phyloP scores from a whole-genome alignment of 805 yeast genomes.

The Ogataea haglerorum region DNA sequence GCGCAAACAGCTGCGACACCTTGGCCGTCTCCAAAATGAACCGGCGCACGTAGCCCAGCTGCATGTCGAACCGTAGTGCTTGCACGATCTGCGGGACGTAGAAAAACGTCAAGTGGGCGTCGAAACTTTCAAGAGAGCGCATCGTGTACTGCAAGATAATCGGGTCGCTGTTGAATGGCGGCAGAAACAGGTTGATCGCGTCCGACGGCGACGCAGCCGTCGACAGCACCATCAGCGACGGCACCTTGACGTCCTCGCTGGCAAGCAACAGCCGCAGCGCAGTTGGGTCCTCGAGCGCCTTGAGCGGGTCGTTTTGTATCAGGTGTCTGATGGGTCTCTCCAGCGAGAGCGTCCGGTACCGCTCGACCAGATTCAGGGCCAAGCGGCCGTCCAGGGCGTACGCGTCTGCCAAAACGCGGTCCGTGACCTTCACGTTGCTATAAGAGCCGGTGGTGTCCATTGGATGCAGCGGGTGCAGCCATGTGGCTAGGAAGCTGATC shows the following conservation, averaged over 20 bases:
- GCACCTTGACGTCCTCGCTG: conserved; percentile 15
- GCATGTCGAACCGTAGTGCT: conserved; percentile 70
- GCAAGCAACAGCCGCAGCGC: conserved; percentile 54
- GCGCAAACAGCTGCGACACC: conserved; percentile 88
- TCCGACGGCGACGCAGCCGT: conserved; percentile 75
- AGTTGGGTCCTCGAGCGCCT: conserved; percentile 51
- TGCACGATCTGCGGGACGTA: conserved; percentile 99
- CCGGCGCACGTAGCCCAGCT: conserved; percentile 78
- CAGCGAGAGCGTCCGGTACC: conserved; percentile 45
- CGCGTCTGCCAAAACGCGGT: conserved; percentile 49
- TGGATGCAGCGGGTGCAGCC: conserved; percentile 66
- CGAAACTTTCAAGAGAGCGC: conserved; percentile 84
- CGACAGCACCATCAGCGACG: conserved; percentile 50
- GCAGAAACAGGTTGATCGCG: conserved; percentile 78
- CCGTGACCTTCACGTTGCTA: conserved; percentile 34
- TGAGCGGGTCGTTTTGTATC: conserved; percentile 54
- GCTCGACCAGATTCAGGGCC: conserved; percentile 65
- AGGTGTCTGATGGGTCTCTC: conserved; percentile 41
- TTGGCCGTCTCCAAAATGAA: conserved; percentile 90
- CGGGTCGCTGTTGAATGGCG: conserved; percentile 65
- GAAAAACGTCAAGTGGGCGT: conserved; percentile 84
- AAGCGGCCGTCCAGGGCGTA: conserved; percentile 66
- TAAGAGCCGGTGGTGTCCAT: conserved; percentile 38
- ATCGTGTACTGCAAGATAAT: conserved; percentile 79
- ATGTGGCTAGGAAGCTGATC: conserved; percentile 63